These are phyloP conservation scores for Cutaneotrichosporon curvatum DNA, from an alignment of 1,284 basidiomycete genomes.

Conservation along the genomic window DNA sequence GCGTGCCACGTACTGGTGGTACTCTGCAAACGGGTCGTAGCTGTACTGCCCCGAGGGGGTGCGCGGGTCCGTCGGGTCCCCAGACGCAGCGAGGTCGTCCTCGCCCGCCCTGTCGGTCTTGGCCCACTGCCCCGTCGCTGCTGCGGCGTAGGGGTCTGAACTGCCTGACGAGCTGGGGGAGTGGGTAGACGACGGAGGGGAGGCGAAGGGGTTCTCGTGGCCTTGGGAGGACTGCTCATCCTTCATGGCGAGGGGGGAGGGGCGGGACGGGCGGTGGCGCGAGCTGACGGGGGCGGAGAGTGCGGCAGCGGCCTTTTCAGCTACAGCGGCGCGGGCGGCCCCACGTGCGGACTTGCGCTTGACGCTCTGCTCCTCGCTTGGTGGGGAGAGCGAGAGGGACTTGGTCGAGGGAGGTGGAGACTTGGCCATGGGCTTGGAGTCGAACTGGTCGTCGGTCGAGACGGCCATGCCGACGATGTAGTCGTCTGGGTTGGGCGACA, in stretches of 20 bases:
- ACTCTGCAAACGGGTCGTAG: constrained; percentile 32
- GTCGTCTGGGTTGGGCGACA: neutral
- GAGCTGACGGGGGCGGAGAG: constrained; percentile 21
- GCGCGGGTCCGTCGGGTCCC: neutral
- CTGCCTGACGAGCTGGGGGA: constrained; percentile 1
- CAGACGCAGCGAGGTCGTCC: constrained; percentile 9
- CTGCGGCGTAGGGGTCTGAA: constrained; percentile 7
- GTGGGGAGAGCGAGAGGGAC: constrained; percentile 1
- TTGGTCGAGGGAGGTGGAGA: neutral
- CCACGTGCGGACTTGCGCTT: constrained; percentile 14
- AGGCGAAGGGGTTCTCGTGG: constrained; percentile 1
- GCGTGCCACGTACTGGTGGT: constrained; percentile 17
- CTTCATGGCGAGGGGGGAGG: constrained; percentile 33
- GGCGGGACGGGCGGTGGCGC: constrained; percentile 39
- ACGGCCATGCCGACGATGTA: neutral
- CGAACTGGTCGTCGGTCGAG: neutral
- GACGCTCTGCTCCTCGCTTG: too few relatives aligned
- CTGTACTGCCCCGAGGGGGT: constrained; percentile 23
- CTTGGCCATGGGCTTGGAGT: neutral
- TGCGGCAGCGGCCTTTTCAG: constrained; percentile 31
- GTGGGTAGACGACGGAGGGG: neutral
- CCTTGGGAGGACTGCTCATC: neutral
- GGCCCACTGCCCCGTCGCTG: constrained; percentile 25
- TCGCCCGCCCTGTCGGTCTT: constrained; percentile 29
- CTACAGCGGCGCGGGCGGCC: constrained; percentile 27